These are phyloP conservation scores for Hydrangea macrophylla DNA, from an alignment of 148 eudicot species.

Conservation along the genomic window DNA sequence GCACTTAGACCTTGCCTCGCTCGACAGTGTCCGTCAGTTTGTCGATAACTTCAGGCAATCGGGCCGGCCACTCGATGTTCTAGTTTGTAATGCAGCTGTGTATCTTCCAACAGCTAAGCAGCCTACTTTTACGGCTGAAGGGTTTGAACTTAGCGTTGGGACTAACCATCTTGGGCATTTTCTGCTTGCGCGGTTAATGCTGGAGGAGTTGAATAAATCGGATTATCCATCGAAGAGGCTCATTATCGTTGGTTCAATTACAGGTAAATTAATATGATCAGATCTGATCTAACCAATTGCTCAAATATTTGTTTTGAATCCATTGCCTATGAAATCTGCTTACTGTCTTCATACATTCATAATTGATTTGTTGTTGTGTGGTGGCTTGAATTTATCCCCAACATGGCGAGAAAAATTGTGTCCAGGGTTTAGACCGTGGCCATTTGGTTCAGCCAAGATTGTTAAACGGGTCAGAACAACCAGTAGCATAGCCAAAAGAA, in stretches of 20 bases:
- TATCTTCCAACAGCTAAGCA: slow-evolving; percentile 75
- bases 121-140: slow-evolving; percentile 76
- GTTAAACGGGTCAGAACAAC: no score
- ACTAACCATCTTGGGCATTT: slow-evolving; percentile 91
- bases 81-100: slow-evolving; percentile 89
- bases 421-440: no score
- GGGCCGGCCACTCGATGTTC: slow-evolving; percentile 64
- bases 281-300: background rate
- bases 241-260: slow-evolving; percentile 87
- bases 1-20: slow-evolving; percentile 89
- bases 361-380: no score
- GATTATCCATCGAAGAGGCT: slow-evolving; percentile 69
- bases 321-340: background rate
- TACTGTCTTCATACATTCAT: background rate
- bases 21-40: slow-evolving; percentile 86
- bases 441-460: no score
- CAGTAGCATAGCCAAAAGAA: no score
- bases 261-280: no score
- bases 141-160: slow-evolving; percentile 88
- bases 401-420: no score
- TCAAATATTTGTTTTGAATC: background rate
- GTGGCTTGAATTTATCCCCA: no score
- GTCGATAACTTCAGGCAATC: slow-evolving; percentile 69
- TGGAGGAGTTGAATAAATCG: slow-evolving; percentile 66
- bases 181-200: slow-evolving; percentile 61